phyloP scores from a whole-genome alignment of 805 yeast species.

The Schizosaccharomyces lindneri region DNA sequence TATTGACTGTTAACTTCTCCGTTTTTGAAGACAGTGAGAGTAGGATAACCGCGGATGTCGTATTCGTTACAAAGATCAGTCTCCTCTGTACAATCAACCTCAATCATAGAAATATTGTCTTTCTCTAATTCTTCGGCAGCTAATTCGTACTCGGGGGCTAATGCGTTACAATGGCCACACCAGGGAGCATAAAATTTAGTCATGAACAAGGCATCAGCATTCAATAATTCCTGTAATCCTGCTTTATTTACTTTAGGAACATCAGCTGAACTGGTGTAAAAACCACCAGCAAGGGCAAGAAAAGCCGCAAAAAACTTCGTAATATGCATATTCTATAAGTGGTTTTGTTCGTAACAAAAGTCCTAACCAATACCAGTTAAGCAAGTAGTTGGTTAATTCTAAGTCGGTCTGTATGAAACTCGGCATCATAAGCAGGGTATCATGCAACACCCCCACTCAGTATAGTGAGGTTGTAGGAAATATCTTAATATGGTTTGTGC shows the following conservation, averaged over 20 bases:
- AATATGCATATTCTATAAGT: not conserved
- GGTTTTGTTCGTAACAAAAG: too few relatives aligned
- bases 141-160: constrained; percentile 55
- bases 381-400: not conserved
- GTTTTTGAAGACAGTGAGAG: constrained; percentile 45
- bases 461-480: not conserved
- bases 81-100: constrained; percentile 65
- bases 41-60: constrained; percentile 63
- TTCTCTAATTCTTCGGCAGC: constrained; percentile 44
- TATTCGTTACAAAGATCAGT: constrained; percentile 41
- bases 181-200: constrained; percentile 85
- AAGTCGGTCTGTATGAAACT: not conserved
- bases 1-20: constrained; percentile 32
- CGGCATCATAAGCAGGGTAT: not conserved
- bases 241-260: not conserved
- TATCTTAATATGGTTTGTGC: too few relatives aligned
- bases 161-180: constrained; percentile 73
- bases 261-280: not conserved
- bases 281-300: not conserved
- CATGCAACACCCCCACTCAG: not conserved
- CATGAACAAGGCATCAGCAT: constrained; percentile 32
- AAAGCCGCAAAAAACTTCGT: not conserved
- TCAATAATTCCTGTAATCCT: not conserved
- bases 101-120: constrained; percentile 48
- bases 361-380: too few relatives aligned